Percentiles rank a stretch among this genome's conserved stretches.
These are phyloP conservation scores for Plectosphaerella cucumerina DNA, from an alignment of 2,329 filamentous ascomycete genomes.

Conservation along the genomic window DNA sequence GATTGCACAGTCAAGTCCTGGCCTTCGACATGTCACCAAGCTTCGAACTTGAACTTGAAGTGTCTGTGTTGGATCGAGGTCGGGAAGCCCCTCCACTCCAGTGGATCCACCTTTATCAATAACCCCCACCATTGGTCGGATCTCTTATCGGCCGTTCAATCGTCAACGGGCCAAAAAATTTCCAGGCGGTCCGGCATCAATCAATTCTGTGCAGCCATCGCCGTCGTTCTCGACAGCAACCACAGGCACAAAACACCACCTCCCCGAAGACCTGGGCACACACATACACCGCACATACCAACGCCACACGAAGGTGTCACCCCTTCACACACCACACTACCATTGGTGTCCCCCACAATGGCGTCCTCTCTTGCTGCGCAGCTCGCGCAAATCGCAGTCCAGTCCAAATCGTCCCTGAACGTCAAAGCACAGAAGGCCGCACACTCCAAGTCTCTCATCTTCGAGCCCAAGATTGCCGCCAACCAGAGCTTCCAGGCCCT, in stretches of 20 bases:
- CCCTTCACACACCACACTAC: background rate
- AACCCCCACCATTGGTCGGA: constrained; percentile 11
- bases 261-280: too few species aligned
- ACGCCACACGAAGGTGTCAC: background rate
- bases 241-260: background rate
- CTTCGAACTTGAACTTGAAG: too few species aligned
- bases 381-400: constrained; percentile 85
- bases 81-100: too few species aligned
- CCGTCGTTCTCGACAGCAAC: constrained; percentile 13
- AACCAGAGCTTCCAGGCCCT: constrained; percentile 88
- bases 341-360: constrained; percentile 45
- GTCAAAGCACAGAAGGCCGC: constrained; percentile 88
- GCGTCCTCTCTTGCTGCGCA: constrained; percentile 86
- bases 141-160: constrained; percentile 16
- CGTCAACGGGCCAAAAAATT: constrained; percentile 21
- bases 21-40: too few species aligned
- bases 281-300: background rate
- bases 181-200: background rate
- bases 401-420: constrained; percentile 86
- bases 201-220: background rate
- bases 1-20: too few species aligned
- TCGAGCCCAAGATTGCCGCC: constrained; percentile 78
- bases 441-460: constrained; percentile 93
- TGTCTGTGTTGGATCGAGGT: too few species aligned
- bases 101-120: constrained; percentile 3